Conservation (phyloP, 1,139 yeast genomes). For the Blastobotrys capitulatus region DNA sequence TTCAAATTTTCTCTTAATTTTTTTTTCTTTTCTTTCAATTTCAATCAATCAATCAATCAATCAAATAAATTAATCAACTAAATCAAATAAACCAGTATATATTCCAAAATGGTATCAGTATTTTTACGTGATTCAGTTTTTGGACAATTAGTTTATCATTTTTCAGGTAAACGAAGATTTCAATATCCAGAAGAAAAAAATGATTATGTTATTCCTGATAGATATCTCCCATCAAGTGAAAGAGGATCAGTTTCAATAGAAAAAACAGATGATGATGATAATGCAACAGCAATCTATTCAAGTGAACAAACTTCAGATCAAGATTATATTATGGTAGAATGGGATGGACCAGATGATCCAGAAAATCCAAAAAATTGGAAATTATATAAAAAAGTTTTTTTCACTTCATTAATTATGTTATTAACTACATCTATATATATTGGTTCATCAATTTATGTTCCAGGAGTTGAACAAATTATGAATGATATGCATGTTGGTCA, state of each 20-base stretch:
- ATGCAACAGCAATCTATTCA: not conserved
- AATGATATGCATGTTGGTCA: slow-evolving; percentile 41
- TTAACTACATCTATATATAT: slow-evolving; percentile 52
- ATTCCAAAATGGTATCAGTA: slow-evolving; percentile 6
- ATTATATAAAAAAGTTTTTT: slow-evolving; percentile 34
- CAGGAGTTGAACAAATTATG: slow-evolving; percentile 44
- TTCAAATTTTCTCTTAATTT: too few relatives aligned
- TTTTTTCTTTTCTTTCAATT: too few relatives aligned
- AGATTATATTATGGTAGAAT: slow-evolving; percentile 22
- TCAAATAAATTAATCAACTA: too few relatives aligned
- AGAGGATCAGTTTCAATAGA: not conserved
- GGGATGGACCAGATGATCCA: slow-evolving; percentile 48
- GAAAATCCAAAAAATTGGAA: slow-evolving; percentile 56
- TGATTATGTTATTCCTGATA: slow-evolving; percentile 17
- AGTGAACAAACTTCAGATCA: not conserved
- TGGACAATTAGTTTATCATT: slow-evolving; percentile 16
- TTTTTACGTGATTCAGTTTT: slow-evolving; percentile 12
- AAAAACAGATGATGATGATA: slow-evolving; percentile 4
- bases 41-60: too few relatives aligned
- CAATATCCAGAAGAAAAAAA: slow-evolving; percentile 17
- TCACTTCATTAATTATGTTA: slow-evolving; percentile 39
- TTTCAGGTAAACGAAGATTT: slow-evolving; percentile 14
- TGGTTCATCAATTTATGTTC: slow-evolving; percentile 58
- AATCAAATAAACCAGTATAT: too few relatives aligned
- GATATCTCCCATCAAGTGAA: slow-evolving; percentile 6